Conservation (phyloP, 495 filamentous ascomycete genomes). For the Trichocladium uniseriatum region DNA sequence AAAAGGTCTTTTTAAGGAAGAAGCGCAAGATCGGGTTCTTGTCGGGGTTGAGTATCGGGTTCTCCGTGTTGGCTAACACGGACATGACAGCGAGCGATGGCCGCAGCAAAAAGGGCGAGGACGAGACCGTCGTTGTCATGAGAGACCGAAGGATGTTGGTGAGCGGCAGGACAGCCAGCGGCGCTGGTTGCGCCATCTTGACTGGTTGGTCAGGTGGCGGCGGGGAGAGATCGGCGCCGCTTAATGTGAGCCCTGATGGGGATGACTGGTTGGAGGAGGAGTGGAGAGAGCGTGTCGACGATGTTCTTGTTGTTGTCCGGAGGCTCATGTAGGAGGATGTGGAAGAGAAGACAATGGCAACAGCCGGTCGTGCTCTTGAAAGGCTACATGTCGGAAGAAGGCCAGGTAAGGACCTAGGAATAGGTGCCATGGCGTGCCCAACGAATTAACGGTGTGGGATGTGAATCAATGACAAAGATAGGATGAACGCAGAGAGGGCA, state of each 20-base stretch:
- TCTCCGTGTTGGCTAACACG: slow-evolving; percentile 59
- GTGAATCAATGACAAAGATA: not conserved
- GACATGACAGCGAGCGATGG: slow-evolving; percentile 62
- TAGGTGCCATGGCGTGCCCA: slow-evolving; percentile 3
- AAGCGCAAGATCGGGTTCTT: slow-evolving; percentile 46
- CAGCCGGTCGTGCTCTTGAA: not conserved
- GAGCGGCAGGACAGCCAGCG: slow-evolving; percentile 65
- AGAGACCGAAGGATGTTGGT: slow-evolving; percentile 68
- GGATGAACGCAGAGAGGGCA: too few species aligned
- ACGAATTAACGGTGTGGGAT: not conserved
- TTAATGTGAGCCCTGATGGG: slow-evolving; percentile 23
- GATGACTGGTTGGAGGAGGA: slow-evolving; percentile 32
- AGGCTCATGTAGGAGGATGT: not conserved
- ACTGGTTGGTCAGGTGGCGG: slow-evolving; percentile 10
- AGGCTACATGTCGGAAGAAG: slow-evolving; percentile 1
- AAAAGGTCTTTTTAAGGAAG: slow-evolving; percentile 68
- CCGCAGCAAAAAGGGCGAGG: slow-evolving; percentile 59
- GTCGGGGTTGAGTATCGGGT: slow-evolving; percentile 47
- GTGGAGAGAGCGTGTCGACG: slow-evolving; percentile 27
- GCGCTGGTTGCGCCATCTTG: slow-evolving; percentile 32
- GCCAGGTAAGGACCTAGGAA: slow-evolving; percentile 4
- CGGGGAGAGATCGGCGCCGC: slow-evolving; percentile 11
- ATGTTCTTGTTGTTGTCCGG: not conserved
- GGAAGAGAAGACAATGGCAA: not conserved
- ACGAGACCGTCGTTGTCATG: slow-evolving; percentile 69